phyloP scores from a whole-genome alignment of 2,329 filamentous ascomycete genomes.

The Hypoxylon rubiginosum region DNA sequence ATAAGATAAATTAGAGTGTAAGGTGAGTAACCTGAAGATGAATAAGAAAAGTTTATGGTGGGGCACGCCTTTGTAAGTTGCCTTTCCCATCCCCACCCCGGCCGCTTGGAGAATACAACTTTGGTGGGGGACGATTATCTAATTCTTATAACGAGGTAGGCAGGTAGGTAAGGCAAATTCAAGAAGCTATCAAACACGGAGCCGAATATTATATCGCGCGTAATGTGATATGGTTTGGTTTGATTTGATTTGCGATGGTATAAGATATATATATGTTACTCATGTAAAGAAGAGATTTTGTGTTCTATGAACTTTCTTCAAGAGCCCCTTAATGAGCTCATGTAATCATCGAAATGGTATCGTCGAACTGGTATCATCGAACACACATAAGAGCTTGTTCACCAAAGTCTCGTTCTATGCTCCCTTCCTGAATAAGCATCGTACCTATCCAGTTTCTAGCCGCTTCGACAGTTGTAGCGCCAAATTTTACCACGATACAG shows the following conservation, averaged over 20 bases:
- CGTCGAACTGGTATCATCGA: constrained; percentile 54
- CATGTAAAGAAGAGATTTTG: background rate
- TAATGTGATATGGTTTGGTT: background rate
- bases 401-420: constrained; percentile 78
- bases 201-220: background rate
- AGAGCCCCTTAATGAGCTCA: too few relatives aligned
- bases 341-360: too few relatives aligned
- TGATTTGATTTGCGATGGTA: background rate
- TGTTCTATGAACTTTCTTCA: too few relatives aligned
- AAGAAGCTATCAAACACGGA: background rate
- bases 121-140: constrained; percentile 27
- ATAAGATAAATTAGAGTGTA: background rate
- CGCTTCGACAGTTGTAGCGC: constrained; percentile 83
- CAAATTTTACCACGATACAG: constrained; percentile 93
- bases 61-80: constrained; percentile 25
- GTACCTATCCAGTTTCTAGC: constrained; percentile 83
- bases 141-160: background rate
- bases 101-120: constrained; percentile 3
- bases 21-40: background rate
- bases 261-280: background rate
- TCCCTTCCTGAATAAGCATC: constrained; percentile 82
- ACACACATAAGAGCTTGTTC: constrained; percentile 85
- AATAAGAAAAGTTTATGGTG: constrained; percentile 51
- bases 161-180: background rate
- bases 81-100: background rate